Evolutionary conservation across 345 rosid species (phyloP), one percentile per base, ranked within the genome.

Genomic region (Eucalyptus curtisii): DNA sequence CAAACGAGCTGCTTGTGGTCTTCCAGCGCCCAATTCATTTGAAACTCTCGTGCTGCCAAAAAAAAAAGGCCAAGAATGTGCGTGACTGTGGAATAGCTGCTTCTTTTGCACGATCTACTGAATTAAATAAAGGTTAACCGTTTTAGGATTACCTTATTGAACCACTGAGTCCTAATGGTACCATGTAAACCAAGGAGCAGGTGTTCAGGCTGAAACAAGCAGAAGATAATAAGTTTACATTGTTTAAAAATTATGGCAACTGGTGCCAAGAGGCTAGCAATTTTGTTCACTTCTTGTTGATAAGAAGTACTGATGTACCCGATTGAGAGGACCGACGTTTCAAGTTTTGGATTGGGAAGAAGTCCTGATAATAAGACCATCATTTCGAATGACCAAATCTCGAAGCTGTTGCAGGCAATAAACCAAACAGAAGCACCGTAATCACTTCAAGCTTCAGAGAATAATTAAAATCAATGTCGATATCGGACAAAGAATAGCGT

Each of bases 1-100:
- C 30, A 92, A 61, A 42, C 86, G 88, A 86, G 96, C 97, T 57
- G 91, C 93, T 76, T 53, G 88, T 59, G 93, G 93, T 53, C 89
- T 90, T 48, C 94, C 96, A n/a, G 94, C 95, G 47, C 96, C 95
- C 87, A 92, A 68, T 89, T 92, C 93, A 81, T 94, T 95, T 52
- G 96, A 93, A 49, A 92, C 92, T 47, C 94, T 89, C 30, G 92
- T 92, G 92, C 96, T 94, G 53, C 88, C 86, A 44, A 10, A 53
- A 49, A 49, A 59, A 4, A 47, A 53, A 27, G 79, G 55, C 20
- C 85, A 31, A 88, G 49, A 31, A 84, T 7, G 84, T 27, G 57
- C 11, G 10, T 19, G 82, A 22, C 82, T 40, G 15, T 19, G 82
- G 82, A 76, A 76, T 20, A 20, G 82, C 27, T 76, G 15, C 82